Evolutionary conservation across 495 filamentous ascomycete genomes (phyloP).

Genomic region (Glonium stellatum): DNA sequence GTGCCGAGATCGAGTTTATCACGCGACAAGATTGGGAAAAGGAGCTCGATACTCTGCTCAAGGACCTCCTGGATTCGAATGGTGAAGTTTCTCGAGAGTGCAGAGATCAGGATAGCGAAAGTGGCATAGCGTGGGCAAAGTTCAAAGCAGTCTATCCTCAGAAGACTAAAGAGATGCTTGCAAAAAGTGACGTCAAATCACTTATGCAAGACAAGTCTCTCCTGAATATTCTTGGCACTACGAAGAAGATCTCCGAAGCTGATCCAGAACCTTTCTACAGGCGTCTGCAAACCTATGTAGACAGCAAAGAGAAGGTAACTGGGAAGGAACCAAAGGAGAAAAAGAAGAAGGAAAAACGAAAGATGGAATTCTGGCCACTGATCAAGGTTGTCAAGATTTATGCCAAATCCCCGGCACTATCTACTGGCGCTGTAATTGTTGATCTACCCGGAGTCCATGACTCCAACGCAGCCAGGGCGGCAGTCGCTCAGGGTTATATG

Average conservation of each 20-base stretch:
- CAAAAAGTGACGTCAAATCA: conserved; percentile 32
- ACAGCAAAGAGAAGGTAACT: conserved; percentile 45
- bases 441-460: conserved; percentile 62
- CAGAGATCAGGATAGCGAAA: conserved; percentile 44
- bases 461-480: conserved; percentile 57
- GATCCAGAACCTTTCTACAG: conserved; percentile 40
- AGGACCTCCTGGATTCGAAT: conserved; percentile 47
- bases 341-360: conserved; percentile 29
- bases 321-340: conserved; percentile 34
- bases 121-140: conserved; percentile 56
- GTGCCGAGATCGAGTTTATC: conserved; percentile 61
- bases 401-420: conserved; percentile 48
- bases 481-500: conserved; percentile 56
- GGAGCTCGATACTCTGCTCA: conserved; percentile 46
- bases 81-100: conserved; percentile 42
- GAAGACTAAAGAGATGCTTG: conserved; percentile 45
- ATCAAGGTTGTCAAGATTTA: conserved; percentile 59
- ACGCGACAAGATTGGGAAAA: conserved; percentile 48
- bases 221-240: conserved; percentile 43
- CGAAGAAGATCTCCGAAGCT: conserved; percentile 37
- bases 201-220: conserved; percentile 42
- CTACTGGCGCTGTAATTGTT: conserved; percentile 58
- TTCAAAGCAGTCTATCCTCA: conserved; percentile 58
- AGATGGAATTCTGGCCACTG: conserved; percentile 59
- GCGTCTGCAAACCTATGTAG: conserved; percentile 44